Evolutionary conservation across 2,329 filamentous ascomycete genomes (phyloP), one percentile per base, ranked within the genome.

Genomic region (Xylaria sp.): DNA sequence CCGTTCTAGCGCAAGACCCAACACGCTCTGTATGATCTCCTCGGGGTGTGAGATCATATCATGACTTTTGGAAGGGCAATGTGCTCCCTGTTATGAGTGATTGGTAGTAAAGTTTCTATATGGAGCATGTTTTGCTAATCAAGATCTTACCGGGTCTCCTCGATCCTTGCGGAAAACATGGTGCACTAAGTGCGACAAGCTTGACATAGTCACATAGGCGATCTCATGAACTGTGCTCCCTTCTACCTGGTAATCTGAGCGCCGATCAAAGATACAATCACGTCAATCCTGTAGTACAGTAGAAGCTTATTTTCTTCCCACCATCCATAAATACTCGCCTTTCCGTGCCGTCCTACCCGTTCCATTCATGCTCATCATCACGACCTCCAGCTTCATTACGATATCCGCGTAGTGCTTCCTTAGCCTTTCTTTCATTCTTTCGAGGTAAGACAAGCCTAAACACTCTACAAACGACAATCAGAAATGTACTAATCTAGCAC

Each of bases 21-120:
- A 65, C 67, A 28, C 28, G 3, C 11, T 59, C 55, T 23, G 65
- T 71, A 66, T 71, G 66, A 71, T 72, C 70, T 69, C 35, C 68
- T 51, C 28, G 47, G 25, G 9, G 42, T 17, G 63, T 51, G 56
- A 60, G 57, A 70, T 70, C 64, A 65, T 69, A 67, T 66, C 61
- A 58, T 50, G 45, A 59, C 52, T 67, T 70, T 64, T 69, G 21
- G n/a, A 31, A 47, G 21, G 23, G 49, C 54, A 40, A 23, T 53
- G 47, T 28, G 19, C 31, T 47, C 9, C 12, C 38, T 40, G 17
- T 42, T 37, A 35, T 0, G 11, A 28, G 21, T 61, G 61, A 58
- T 61, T 57, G 57, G 61, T 43, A 9, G n/a, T 43, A n/a, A 15
- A 56, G 17, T 45, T 59, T 33, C 37, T 43, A 38, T 57, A 56